Evolutionary conservation across 2,329 filamentous ascomycete genomes (phyloP), one percentile per base, ranked within the genome.

Genomic region (Pseudogymnoascus sp.): DNA sequence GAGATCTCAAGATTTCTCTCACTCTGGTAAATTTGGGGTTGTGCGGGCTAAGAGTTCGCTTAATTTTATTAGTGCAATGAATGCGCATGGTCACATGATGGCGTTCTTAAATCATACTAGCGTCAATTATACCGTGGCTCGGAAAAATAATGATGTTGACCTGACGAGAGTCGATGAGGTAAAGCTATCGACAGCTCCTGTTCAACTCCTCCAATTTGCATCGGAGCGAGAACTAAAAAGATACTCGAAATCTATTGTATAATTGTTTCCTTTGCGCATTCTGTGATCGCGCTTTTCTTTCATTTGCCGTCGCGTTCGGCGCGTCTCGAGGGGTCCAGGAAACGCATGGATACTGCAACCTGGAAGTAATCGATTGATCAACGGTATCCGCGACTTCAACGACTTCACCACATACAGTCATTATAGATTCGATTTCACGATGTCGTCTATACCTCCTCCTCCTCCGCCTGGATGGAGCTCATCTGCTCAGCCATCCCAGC

Each of bases 381-480:
- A 55, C 49, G 26, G 29, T 8, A 62, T 19, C 49, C 21, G 31
- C 58, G 52, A 58, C 39, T 35, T 62, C 64, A 60, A 62, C 61
- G 26, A 31, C 49, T 59, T 55, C 52, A 52, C 49, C 60, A 41
- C 31, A 52, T 37, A 45, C 38, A 41, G 23, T 21, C n/a, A 35
- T 21, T 45, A 49, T 61, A 43, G 37, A 49, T 21, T 16, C 38
- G 38, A 61, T 45, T 41, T 60, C 69, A 77, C 63, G 64, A 86
- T 86, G 85, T 79, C 81, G 70, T 84, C 78, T 69, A 75, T 84
- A 69, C 84, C 85, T 68, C 81, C 81, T 70, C 87, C 87, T 33
- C 86, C 87, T n/a, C 87, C 87, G 65, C 85, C 85, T 66, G 84
- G 85, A 75, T 87, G 84, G 83, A 78, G 78, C 66, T 78, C 79